Evolutionary conservation across 495 filamentous ascomycete genomes (phyloP).

Genomic region (Xylaria telfairii): DNA sequence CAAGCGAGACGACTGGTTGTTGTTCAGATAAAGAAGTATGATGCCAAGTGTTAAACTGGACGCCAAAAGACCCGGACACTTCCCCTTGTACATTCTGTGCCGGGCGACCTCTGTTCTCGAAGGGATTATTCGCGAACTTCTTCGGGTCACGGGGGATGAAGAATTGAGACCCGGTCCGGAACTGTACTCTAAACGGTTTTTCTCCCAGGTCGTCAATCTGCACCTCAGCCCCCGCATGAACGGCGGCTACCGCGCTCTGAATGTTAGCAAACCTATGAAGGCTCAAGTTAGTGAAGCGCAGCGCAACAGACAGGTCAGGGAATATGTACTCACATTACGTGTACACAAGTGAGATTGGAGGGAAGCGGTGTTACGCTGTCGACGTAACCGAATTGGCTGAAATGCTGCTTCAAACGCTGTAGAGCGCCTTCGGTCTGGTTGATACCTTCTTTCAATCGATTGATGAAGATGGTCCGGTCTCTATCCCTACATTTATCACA

Average conservation of each 20-base stretch:
- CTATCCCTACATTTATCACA: constrained; percentile 14
- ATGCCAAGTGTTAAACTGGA: not conserved
- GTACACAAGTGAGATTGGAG: not conserved
- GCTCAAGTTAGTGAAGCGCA: not conserved
- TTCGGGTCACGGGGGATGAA: not conserved
- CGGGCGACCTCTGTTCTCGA: not conserved
- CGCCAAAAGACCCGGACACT: not conserved
- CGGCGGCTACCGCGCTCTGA: not conserved
- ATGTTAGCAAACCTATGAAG: constrained; percentile 6
- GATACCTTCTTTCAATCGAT: not conserved
- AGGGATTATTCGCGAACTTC: too few relatives aligned
- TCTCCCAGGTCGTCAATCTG: not conserved
- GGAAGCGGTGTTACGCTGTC: not conserved
- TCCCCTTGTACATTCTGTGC: not conserved
- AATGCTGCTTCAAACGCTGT: constrained; percentile 2
- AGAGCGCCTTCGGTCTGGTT: not conserved
- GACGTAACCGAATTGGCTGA: constrained; percentile 17
- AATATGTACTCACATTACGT: constrained; percentile 6
- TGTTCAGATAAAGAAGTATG: not conserved
- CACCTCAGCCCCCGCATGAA: not conserved
- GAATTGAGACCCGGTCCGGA: constrained; percentile 15
- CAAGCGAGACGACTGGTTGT: not conserved
- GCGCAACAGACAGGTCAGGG: not conserved
- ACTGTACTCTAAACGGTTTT: not conserved
- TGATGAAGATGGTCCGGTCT: constrained; percentile 23